Evolutionary conservation across 495 filamentous ascomycete species (phyloP), one percentile per base, ranked within the genome.

Genomic region (Daldinia concentrica): DNA sequence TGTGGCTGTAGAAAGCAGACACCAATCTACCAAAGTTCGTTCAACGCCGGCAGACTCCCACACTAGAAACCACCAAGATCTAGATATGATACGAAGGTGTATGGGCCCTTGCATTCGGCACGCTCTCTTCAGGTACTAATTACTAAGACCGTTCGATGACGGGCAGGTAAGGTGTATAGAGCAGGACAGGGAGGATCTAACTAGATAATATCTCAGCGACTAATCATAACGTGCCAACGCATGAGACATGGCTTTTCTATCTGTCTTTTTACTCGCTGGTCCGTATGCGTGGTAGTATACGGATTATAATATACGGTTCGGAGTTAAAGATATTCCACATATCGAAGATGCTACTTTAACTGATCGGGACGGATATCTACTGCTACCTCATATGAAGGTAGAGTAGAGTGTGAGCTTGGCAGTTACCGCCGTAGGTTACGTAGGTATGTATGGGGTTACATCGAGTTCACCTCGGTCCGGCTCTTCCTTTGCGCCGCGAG

Each of bases 191-290:
- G 45, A 54, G 32, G 37, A 68, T 56, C 60, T 64, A 56, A 37
- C 51, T 68, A 56, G 55, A 51, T 72, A 68, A 30, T 63, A 30
- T 37, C 15, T n/a, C 8, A 2, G 37, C 22, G 48, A 72, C 64
- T 72, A 72, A 68, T 72, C 64, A 60, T 11, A 51, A 30, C 24
- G 14, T 22, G 69, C 69, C 69, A 72, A 50, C 69, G 59, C 59
- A 67, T 72, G 64, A 72, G 69, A 72, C 69, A 64, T 41, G 12
- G 19, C 45, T 9, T 29, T 12, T 50, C 2, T 24, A 34, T 19
- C 19, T 32, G 7, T 34, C 9, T 48, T 48, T 24, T 24, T 24
- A 48, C 19, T 48, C 19, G 43, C 43, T 24, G 1, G 4, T 11
- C 17, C 43, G 19, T 5, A 34, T 36, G 34, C 12, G 34, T 36